phyloP scores from a whole-genome alignment of 2,329 filamentous ascomycete species.

The Lomentospora prolificans region DNA sequence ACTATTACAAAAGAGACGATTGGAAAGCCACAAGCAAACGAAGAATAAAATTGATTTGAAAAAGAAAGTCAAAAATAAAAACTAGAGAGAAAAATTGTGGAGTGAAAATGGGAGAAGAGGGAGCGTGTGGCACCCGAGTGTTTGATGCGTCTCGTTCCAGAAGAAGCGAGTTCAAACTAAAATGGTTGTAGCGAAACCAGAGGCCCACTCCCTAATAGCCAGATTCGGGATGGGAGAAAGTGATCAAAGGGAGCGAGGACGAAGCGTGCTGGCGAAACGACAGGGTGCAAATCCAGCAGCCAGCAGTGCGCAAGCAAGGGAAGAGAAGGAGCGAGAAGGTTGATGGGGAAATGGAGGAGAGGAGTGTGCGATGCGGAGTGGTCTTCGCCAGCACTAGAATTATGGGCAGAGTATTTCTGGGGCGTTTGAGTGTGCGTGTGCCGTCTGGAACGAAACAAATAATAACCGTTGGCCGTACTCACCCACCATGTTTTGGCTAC shows the following conservation, averaged over 20 bases:
- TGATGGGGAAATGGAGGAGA: too few species aligned
- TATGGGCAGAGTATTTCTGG: background rate
- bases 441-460: background rate
- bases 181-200: background rate
- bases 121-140: background rate
- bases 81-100: conserved; percentile 1
- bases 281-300: background rate
- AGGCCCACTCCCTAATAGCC: background rate
- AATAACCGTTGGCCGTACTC: background rate
- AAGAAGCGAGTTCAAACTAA: background rate
- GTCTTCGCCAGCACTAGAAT: too few species aligned
- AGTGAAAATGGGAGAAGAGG: background rate
- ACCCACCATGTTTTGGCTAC: conserved; percentile 2
- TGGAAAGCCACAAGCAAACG: background rate
- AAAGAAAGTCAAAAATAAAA: conserved; percentile 1
- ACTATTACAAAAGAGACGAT: background rate
- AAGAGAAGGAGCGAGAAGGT: too few species aligned
- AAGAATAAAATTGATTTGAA: background rate
- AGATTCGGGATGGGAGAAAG: background rate
- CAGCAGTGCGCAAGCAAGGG: background rate
- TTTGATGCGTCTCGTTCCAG: background rate
- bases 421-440: background rate
- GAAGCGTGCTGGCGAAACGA: background rate
- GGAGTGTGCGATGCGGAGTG: too few species aligned
- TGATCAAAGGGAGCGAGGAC: background rate